phyloP scores from a whole-genome alignment of 345 rosid species.

The Noccaea bulbosa region DNA sequence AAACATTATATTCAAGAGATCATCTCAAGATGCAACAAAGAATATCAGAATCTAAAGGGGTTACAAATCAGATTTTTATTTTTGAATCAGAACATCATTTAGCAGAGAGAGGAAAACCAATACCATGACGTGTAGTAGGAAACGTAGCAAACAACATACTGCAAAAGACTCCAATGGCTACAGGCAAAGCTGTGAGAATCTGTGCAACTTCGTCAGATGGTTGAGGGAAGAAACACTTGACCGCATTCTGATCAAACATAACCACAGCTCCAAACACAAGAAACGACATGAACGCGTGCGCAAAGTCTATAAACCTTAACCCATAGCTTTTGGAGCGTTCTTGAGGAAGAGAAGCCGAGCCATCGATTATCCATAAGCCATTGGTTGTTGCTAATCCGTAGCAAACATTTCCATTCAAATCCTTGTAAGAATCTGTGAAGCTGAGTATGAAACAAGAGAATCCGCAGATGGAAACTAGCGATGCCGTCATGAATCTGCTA shows the following conservation, averaged over 20 bases:
- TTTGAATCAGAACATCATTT: slow-evolving; percentile 8
- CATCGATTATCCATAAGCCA: slow-evolving; percentile 82
- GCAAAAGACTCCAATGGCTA: slow-evolving; percentile 68
- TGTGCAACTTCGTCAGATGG: slow-evolving; percentile 64
- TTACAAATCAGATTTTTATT: neutral
- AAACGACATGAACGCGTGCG: slow-evolving; percentile 73
- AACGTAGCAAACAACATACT: slow-evolving; percentile 79
- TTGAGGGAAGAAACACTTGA: slow-evolving; percentile 67
- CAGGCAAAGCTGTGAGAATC: slow-evolving; percentile 73
- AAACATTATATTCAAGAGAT: slow-evolving; percentile 15
- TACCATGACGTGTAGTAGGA: slow-evolving; percentile 83
- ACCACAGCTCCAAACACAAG: slow-evolving; percentile 77
- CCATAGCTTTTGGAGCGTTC: slow-evolving; percentile 56
- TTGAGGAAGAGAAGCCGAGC: slow-evolving; percentile 56
- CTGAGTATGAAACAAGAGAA: slow-evolving; percentile 70
- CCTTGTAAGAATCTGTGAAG: slow-evolving; percentile 81
- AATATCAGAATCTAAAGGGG: neutral
- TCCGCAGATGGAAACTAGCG: slow-evolving; percentile 65
- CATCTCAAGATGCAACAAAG: slow-evolving; percentile 4
- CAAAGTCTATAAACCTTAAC: slow-evolving; percentile 66
- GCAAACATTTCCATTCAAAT: slow-evolving; percentile 64
- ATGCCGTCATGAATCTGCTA: slow-evolving; percentile 58
- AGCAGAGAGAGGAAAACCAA: slow-evolving; percentile 69
- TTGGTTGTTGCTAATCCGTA: slow-evolving; percentile 69
- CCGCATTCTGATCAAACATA: slow-evolving; percentile 72